A percentile compares a stretch with the other conserved stretches of the same genome.
These are phyloP conservation scores for Torulaspora maleeae DNA, from an alignment of 805 yeast genomes.

Conservation along the genomic window DNA sequence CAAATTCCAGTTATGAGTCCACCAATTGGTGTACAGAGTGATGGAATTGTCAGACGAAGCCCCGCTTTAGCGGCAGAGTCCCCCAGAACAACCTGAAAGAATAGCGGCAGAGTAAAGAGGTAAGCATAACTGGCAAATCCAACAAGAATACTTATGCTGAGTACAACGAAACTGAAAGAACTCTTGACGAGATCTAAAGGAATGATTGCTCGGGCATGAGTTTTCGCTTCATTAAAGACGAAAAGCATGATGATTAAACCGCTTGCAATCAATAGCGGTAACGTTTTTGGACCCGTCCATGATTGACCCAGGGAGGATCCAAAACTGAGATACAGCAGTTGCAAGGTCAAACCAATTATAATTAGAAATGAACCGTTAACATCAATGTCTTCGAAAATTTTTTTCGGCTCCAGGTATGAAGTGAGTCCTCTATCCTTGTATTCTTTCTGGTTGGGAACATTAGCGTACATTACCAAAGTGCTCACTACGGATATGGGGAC, in stretches of 20 bases:
- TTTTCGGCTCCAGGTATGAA: not conserved
- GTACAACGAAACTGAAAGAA: conserved; percentile 10
- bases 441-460: conserved; percentile 33
- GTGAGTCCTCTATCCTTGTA: conserved; percentile 7
- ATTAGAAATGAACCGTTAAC: conserved; percentile 34
- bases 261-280: conserved; percentile 10
- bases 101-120: conserved; percentile 40
- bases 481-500: conserved; percentile 35
- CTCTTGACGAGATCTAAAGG: conserved; percentile 14
- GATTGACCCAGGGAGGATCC: conserved; percentile 7
- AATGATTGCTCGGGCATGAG: conserved; percentile 18
- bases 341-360: conserved; percentile 35
- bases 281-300: conserved; percentile 10
- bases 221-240: conserved; percentile 14
- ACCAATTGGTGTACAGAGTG: conserved; percentile 42
- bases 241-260: conserved; percentile 11
- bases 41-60: conserved; percentile 40
- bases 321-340: conserved; percentile 21
- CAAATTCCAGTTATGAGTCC: conserved; percentile 39
- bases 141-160: conserved; percentile 32
- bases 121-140: conserved; percentile 41
- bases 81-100: conserved; percentile 41
- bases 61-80: conserved; percentile 42
- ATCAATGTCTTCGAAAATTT: conserved; percentile 31
- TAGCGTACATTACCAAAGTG: conserved; percentile 28